Percentiles rank a stretch among this genome's conserved stretches.
phyloP scores from a whole-genome alignment of 176 grass and related monocot species.

The Zoysia pacifica region DNA sequence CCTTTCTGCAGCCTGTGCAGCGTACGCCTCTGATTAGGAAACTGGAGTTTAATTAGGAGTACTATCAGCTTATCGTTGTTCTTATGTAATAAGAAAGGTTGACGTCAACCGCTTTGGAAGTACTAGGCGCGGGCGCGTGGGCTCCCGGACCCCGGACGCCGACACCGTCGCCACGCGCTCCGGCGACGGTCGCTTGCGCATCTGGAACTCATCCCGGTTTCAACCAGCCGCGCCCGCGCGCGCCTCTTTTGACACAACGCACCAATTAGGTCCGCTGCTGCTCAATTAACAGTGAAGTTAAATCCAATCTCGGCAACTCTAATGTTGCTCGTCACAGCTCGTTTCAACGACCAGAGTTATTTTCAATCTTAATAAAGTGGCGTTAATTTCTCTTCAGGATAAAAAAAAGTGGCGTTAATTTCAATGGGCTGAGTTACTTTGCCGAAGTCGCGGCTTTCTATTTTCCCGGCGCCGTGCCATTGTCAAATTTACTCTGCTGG shows the following conservation, averaged over 20 bases:
- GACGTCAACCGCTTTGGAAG: slow-evolving; percentile 31
- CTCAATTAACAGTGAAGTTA: background rate
- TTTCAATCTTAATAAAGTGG: too few species aligned
- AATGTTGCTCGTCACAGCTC: background rate
- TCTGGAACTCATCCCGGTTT: background rate
- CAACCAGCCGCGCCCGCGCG: background rate
- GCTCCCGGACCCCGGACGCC: slow-evolving; percentile 46
- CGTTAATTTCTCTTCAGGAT: too few species aligned
- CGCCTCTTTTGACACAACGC: background rate
- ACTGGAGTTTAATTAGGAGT: background rate
- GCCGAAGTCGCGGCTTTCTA: too few species aligned
- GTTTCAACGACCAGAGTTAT: background rate
- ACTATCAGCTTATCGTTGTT: background rate
- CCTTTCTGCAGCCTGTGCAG: too few species aligned
- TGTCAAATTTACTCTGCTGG: too few species aligned
- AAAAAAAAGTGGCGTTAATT: too few species aligned
- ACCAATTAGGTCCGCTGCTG: background rate
- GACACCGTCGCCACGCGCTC: background rate
- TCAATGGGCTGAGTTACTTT: too few species aligned
- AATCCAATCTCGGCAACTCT: too few species aligned
- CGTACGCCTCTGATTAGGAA: background rate
- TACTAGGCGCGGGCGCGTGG: slow-evolving; percentile 7
- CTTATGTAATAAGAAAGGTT: slow-evolving; percentile 10
- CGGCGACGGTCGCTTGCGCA: slow-evolving; percentile 16
- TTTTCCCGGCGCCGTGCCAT: too few species aligned